Evolutionary conservation across 306 rosid species (phyloP), one percentile per base, ranked within the genome.

Genomic region (Psophocarpus tetragonolobus): DNA sequence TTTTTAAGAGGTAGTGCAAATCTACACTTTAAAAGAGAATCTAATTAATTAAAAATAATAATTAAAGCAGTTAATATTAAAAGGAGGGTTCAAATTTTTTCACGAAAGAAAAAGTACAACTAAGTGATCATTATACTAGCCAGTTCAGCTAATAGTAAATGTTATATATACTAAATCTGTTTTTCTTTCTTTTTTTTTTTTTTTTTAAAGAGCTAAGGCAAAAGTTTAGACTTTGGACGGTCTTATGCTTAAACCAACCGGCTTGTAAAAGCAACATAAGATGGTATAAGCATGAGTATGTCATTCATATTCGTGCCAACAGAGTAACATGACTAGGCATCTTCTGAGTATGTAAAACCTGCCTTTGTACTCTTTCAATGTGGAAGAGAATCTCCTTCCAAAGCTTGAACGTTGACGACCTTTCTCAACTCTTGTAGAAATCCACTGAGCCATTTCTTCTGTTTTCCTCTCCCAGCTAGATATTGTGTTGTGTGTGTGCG

Each of bases 301-400:
- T 83, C 45, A 84, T 42, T 33, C 81, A 73, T 81, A 58, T 72
- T 84, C 63, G 64, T 81, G 83, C 83, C 81, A 81, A 83, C 85
- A 84, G 8, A 84, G 65, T 51, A 84, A 60, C 58, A 84, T 72
- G 63, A 39, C 56, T 7, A 77, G 1, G 77, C 85, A 84, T 72
- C 50, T 84, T 68, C 85, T 73, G 17, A 81, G 41, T 3, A 84
- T 81, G 74, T 81, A 84, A 53, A 84, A 84, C 73, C 87, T 77
- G 47, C 87, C 85, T 79, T 60, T 81, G 17, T 41, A 81, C 74
- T 84, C 85, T 57, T 23, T 80, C 3, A 63, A 54, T 2, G 53
- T 26, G 18, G 27, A 1, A 1, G 57, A 70, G 42, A 66, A 58
- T 60, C 77, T 81, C 73, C 71, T 84, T 70, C 85, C 77, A 64